phyloP scores from a whole-genome alignment of 75 land plant species.

The Larix kaempferi region DNA sequence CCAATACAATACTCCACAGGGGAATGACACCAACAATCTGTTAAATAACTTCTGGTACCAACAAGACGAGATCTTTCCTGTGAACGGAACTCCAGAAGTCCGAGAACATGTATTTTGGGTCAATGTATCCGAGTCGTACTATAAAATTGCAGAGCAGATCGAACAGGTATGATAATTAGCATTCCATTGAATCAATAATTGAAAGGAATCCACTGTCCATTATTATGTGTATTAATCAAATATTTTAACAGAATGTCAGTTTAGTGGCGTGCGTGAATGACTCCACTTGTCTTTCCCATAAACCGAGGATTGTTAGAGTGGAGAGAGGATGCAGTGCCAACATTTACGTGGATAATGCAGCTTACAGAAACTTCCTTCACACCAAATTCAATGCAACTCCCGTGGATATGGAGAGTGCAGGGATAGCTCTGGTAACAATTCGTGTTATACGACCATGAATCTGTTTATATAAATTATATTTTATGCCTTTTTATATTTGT shows the following conservation, averaged over 20 bases:
- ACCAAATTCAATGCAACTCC: conserved; percentile 11
- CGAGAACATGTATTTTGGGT: conserved; percentile 61
- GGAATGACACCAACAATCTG: conserved; percentile 15
- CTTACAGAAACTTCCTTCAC: conserved; percentile 18
- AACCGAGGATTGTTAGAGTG: conserved; percentile 18
- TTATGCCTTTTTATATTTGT: background rate
- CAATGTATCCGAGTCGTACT: conserved; percentile 18
- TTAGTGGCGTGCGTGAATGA: conserved; percentile 5
- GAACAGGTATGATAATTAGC: too few species aligned
- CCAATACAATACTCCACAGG: conserved; percentile 15
- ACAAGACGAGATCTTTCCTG: conserved; percentile 64
- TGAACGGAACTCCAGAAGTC: conserved; percentile 46
- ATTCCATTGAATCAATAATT: too few species aligned
- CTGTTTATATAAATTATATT: too few species aligned
- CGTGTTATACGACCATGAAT: background rate
- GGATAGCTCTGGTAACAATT: conserved; percentile 15
- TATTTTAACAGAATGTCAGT: background rate
- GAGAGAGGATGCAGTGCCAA: conserved; percentile 17
- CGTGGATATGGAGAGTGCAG: conserved; percentile 26
- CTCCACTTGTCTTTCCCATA: background rate
- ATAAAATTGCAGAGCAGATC: background rate
- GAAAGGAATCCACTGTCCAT: too few species aligned
- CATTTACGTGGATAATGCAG: conserved; percentile 22
- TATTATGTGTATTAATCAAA: too few species aligned
- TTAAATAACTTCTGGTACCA: conserved; percentile 69